These are phyloP conservation scores for Collariella sp. DNA, from an alignment of 495 filamentous ascomycete species.

Conservation along the genomic window DNA sequence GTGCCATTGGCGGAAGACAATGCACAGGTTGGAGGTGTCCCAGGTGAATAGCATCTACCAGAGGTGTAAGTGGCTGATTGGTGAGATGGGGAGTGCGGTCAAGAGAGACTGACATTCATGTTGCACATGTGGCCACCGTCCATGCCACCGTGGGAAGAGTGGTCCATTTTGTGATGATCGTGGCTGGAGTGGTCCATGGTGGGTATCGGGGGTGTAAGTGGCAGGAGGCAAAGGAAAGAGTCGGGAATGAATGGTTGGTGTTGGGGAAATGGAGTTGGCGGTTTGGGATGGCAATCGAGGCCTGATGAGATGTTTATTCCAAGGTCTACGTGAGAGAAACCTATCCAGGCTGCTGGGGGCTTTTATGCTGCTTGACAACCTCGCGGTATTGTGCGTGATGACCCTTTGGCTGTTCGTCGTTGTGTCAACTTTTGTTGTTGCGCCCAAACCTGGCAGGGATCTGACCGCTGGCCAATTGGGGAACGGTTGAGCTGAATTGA, in stretches of 20 bases:
- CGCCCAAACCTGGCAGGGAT: too few species aligned
- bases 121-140: conserved; percentile 45
- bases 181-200: conserved; percentile 40
- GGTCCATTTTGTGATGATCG: conserved; percentile 38
- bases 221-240: background rate
- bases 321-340: background rate
- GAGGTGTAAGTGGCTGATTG: background rate
- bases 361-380: too few species aligned
- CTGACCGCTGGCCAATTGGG: too few species aligned
- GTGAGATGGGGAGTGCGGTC: background rate
- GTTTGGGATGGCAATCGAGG: too few species aligned
- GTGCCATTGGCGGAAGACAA: conserved; percentile 89
- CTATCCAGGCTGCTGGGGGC: background rate
- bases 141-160: conserved; percentile 33
- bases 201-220: background rate
- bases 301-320: too few species aligned
- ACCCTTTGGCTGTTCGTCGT: too few species aligned
- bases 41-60: conserved; percentile 93
- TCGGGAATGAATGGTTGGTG: too few species aligned
- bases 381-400: too few species aligned
- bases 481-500: background rate
- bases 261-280: too few species aligned
- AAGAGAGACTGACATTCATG: conserved; percentile 63
- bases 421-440: too few species aligned
- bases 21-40: conserved; percentile 85